phyloP scores from a whole-genome alignment of 2,329 filamentous ascomycete species.

The Aspergillus brunneoviolaceus region DNA sequence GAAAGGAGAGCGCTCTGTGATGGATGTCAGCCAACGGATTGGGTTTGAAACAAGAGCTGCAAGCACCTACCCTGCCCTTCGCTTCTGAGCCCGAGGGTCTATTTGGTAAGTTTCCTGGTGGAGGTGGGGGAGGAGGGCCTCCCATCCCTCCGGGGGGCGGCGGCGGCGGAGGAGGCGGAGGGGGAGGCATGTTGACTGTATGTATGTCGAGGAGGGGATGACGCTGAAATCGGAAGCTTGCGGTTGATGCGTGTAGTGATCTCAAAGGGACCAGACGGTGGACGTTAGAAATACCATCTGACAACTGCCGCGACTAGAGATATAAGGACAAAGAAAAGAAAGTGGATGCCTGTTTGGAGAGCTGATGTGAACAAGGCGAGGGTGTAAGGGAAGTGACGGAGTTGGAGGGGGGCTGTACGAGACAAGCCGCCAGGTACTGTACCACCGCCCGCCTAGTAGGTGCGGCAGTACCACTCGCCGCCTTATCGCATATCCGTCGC shows the following conservation, averaged over 20 bases:
- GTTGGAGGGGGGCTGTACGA: neutral
- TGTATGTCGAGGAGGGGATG: slow-evolving; percentile 7
- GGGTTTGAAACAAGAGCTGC: neutral
- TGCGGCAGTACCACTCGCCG: slow-evolving; percentile 6
- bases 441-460: neutral
- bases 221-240: slow-evolving; percentile 7
- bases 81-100: slow-evolving; percentile 57
- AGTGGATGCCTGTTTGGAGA: slow-evolving; percentile 18
- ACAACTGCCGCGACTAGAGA: slow-evolving; percentile 5
- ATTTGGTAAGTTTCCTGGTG: slow-evolving; percentile 53
- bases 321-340: slow-evolving; percentile 14
- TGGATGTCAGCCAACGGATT: slow-evolving; percentile 18
- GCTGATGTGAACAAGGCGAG: slow-evolving; percentile 26
- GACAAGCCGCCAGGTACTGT: neutral
- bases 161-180: slow-evolving; percentile 71
- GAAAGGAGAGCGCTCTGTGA: slow-evolving; percentile 76
- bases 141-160: slow-evolving; percentile 58
- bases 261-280: slow-evolving; percentile 15
- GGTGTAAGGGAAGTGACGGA: slow-evolving; percentile 19
- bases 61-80: slow-evolving; percentile 61
- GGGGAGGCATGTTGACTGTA: slow-evolving; percentile 45
- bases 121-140: slow-evolving; percentile 68
- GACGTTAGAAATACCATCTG: slow-evolving; percentile 14
- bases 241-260: slow-evolving; percentile 8
- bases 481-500: neutral